These are phyloP conservation scores for Agrostemma githago DNA, from an alignment of 148 eudicot species.

Conservation along the genomic window DNA sequence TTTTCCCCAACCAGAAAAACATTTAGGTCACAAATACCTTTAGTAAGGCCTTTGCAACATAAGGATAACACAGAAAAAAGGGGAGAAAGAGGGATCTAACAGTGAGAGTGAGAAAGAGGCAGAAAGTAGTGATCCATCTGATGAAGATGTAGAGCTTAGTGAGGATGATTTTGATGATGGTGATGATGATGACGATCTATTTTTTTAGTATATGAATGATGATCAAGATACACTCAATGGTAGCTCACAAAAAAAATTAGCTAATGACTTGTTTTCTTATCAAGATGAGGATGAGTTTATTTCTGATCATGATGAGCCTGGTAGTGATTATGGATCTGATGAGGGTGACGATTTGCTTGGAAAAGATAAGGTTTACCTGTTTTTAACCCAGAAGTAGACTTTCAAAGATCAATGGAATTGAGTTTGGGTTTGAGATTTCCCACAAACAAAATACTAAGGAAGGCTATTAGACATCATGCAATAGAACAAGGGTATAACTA, in stretches of 20 bases:
- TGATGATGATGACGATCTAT: neutral
- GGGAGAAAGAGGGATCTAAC: neutral
- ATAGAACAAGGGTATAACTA: neutral
- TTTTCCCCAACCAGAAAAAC: neutral
- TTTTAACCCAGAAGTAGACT: neutral
- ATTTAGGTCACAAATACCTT: neutral
- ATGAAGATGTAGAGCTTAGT: neutral
- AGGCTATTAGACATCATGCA: neutral
- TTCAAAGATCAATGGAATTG: neutral
- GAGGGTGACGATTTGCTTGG: too few species aligned
- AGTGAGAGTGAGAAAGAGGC: neutral
- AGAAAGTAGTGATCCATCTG: too few species aligned
- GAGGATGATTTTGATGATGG: neutral
- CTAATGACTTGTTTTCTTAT: too few species aligned
- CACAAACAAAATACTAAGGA: neutral
- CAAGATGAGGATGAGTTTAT: too few species aligned
- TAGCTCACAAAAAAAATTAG: too few species aligned
- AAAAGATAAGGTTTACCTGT: too few species aligned
- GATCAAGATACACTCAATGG: too few species aligned
- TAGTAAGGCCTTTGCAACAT: too few species aligned
- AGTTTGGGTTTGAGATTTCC: neutral
- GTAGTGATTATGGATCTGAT: too few species aligned
- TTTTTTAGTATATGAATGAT: too few species aligned
- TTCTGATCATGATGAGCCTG: too few species aligned
- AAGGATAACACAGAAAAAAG: too few species aligned